phyloP scores from a whole-genome alignment of 1,284 basidiomycete species.

The Stereum hirsutum region DNA sequence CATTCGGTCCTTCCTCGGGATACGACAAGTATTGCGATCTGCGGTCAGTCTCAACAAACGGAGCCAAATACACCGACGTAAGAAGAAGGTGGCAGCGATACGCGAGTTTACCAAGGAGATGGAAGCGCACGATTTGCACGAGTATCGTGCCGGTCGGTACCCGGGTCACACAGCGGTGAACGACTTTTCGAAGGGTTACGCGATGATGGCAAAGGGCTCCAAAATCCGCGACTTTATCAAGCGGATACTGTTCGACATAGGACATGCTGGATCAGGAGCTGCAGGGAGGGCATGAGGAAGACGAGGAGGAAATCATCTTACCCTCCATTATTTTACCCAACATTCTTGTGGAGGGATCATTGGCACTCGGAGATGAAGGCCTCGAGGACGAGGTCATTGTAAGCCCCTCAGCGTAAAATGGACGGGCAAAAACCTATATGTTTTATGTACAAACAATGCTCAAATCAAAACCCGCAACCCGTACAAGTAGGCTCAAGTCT shows the following conservation, averaged over 20 bases:
- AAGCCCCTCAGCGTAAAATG: too few species aligned
- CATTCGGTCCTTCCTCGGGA: conserved; percentile 4
- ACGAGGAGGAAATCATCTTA: too few species aligned
- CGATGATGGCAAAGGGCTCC: neutral
- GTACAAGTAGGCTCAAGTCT: too few species aligned
- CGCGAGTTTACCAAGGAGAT: neutral
- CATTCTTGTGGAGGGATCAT: too few species aligned
- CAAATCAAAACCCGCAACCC: too few species aligned
- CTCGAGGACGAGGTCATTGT: too few species aligned
- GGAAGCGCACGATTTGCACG: neutral
- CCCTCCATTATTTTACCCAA: too few species aligned
- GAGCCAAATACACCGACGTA: neutral
- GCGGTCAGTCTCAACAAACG: neutral
- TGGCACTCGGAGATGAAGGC: too few species aligned
- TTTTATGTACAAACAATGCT: too few species aligned
- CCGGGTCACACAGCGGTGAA: neutral
- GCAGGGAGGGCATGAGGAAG: too few species aligned
- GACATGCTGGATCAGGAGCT: too few species aligned
- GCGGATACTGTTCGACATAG: neutral
- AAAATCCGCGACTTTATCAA: neutral
- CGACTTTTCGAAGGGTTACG: neutral
- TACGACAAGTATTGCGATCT: conserved; percentile 1
- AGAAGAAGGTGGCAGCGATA: conserved; percentile 1
- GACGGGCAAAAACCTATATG: too few species aligned
- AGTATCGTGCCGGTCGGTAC: neutral